Evolutionary conservation across 2,329 filamentous ascomycete species (phyloP).

Genomic region (Penicillium brasilianum): DNA sequence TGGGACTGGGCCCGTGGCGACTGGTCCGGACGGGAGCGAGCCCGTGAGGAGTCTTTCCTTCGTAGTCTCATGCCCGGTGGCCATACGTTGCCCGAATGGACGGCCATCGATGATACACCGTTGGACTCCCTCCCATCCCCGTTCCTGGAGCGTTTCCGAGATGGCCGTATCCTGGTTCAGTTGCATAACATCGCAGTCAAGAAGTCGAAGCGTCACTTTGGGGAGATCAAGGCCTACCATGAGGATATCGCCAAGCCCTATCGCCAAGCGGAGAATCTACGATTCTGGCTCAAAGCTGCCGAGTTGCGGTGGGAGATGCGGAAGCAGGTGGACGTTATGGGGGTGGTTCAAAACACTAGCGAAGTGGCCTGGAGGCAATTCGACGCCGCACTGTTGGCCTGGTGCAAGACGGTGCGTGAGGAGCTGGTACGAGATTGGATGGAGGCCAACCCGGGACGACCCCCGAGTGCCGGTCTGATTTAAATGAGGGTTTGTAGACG

Average conservation of each 20-base stretch:
- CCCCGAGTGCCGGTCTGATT: slow-evolving; percentile 32
- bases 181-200: slow-evolving; percentile 89
- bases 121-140: slow-evolving; percentile 57
- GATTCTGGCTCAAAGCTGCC: slow-evolving; percentile 95
- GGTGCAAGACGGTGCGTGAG: slow-evolving; percentile 80
- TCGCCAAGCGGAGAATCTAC: slow-evolving; percentile 87
- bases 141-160: slow-evolving; percentile 75
- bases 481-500: slow-evolving; percentile 8
- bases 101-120: slow-evolving; percentile 55
- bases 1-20: slow-evolving; percentile 83
- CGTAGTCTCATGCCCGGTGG: slow-evolving; percentile 68
- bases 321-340: slow-evolving; percentile 82
- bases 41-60: slow-evolving; percentile 82
- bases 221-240: slow-evolving; percentile 85
- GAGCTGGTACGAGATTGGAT: slow-evolving; percentile 79
- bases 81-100: slow-evolving; percentile 71
- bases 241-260: slow-evolving; percentile 95
- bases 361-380: slow-evolving; percentile 77
- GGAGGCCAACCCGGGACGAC: slow-evolving; percentile 39
- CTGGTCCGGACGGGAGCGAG: slow-evolving; percentile 75
- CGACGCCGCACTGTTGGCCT: slow-evolving; percentile 79
- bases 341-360: slow-evolving; percentile 75
- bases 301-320: slow-evolving; percentile 91
- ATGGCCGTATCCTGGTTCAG: slow-evolving; percentile 79
- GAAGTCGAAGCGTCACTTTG: slow-evolving; percentile 84